These are phyloP conservation scores for Noccaea bulbosa DNA, from an alignment of 345 rosid genomes.

Conservation along the genomic window DNA sequence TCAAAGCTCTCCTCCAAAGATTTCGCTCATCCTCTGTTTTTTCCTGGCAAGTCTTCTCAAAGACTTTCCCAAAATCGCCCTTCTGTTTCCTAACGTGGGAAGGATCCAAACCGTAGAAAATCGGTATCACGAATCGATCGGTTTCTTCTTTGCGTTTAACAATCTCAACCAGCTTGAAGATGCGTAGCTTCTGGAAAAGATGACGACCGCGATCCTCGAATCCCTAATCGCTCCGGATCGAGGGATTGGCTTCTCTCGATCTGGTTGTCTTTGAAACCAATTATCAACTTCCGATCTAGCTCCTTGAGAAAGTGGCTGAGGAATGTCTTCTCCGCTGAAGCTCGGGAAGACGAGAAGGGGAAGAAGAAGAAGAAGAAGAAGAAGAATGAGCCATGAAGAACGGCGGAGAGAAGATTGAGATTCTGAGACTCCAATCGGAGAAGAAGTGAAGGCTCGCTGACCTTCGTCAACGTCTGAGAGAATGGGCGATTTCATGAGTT, in stretches of 20 bases:
- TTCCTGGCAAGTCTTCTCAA: background rate
- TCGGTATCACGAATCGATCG: background rate
- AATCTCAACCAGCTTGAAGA: slow-evolving; percentile 2
- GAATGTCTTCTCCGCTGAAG: slow-evolving; percentile 14
- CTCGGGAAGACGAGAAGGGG: slow-evolving; percentile 1
- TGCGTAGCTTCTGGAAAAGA: background rate
- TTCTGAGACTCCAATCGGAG: too few species aligned
- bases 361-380: background rate
- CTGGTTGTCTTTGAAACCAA: background rate
- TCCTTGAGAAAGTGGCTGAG: slow-evolving; percentile 17
- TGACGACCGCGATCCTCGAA: background rate
- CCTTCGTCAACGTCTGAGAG: too few species aligned
- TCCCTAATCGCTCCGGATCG: background rate
- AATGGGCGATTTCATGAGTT: too few species aligned
- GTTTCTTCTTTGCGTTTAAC: background rate
- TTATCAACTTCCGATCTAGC: background rate
- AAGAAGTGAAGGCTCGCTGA: too few species aligned
- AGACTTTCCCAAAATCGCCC: background rate
- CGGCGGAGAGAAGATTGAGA: too few species aligned
- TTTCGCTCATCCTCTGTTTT: background rate
- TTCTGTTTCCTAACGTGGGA: slow-evolving; percentile 11
- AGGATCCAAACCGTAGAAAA: slow-evolving; percentile 10
- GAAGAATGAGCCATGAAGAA: background rate
- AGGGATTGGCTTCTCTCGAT: slow-evolving; percentile 10
- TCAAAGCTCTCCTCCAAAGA: background rate